Conservation (phyloP, 2,329 filamentous ascomycete species). For the Neonectria neomacrospora region DNA sequence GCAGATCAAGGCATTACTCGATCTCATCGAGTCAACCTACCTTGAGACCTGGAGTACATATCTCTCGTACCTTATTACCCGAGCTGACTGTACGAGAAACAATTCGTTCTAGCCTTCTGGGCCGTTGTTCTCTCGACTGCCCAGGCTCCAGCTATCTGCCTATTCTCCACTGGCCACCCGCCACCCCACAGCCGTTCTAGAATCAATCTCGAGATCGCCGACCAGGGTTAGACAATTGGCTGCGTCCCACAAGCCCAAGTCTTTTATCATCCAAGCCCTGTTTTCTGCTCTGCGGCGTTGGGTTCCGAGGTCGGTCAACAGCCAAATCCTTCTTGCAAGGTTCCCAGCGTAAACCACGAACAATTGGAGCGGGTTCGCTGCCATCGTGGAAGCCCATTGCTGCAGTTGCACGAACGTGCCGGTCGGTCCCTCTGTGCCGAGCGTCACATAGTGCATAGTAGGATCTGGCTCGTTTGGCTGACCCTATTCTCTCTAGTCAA, state of each 20-base stretch:
- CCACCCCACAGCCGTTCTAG: slow-evolving; percentile 16
- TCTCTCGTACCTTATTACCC: slow-evolving; percentile 1
- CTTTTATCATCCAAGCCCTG: not conserved
- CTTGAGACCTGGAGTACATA: slow-evolving; percentile 1
- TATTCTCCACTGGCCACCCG: slow-evolving; percentile 3
- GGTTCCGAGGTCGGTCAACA: not conserved
- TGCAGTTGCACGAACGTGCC: not conserved
- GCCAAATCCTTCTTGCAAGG: not conserved
- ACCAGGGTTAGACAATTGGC: slow-evolving; percentile 13
- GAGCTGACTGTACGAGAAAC: not conserved
- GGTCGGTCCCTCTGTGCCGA: slow-evolving; percentile 2
- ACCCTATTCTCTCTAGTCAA: slow-evolving; percentile 7
- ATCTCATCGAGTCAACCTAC: slow-evolving; percentile 58
- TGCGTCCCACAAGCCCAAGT: not conserved
- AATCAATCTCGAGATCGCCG: slow-evolving; percentile 3
- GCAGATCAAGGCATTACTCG: slow-evolving; percentile 51
- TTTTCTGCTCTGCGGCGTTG: not conserved
- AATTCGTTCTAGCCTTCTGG: not conserved
- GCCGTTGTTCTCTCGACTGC: not conserved
- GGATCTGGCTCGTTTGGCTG: slow-evolving; percentile 6
- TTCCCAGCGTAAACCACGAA: not conserved
- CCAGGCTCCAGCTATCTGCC: not conserved
- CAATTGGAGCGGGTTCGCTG: not conserved
- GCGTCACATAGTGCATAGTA: not conserved
- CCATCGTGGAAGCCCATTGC: not conserved